phyloP scores from a whole-genome alignment of 805 yeast genomes.

The Dipodascus albidus region DNA sequence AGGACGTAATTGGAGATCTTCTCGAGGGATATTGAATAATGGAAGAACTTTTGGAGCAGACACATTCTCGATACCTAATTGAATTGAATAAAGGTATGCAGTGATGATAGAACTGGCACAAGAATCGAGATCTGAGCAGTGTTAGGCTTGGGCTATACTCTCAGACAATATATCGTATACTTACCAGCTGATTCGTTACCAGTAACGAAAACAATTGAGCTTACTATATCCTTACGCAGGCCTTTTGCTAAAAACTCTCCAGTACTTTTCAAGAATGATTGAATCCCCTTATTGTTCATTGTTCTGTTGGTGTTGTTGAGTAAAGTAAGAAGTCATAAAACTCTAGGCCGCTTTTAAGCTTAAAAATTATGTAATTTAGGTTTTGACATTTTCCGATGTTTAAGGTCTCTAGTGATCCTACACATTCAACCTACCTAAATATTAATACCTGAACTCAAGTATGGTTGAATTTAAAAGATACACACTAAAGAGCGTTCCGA shows the following conservation, averaged over 20 bases:
- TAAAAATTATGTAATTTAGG: background rate
- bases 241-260: background rate
- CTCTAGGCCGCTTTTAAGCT: too few species aligned
- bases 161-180: constrained; percentile 4
- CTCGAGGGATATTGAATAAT: constrained; percentile 55
- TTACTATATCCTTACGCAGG: background rate
- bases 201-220: constrained; percentile 33
- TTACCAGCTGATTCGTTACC: constrained; percentile 75
- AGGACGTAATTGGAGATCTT: constrained; percentile 56
- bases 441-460: background rate
- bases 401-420: background rate
- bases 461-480: background rate
- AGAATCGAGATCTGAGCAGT: constrained; percentile 64
- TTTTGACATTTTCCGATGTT: background rate
- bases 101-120: constrained; percentile 64
- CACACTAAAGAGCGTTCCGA: background rate
- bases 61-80: constrained; percentile 17
- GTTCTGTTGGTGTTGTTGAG: background rate
- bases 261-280: background rate
- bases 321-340: background rate
- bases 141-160: background rate
- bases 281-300: background rate
- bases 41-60: constrained; percentile 39
- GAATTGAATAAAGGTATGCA: constrained; percentile 42
- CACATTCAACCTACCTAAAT: too few species aligned